Conservation (phyloP, 2,329 filamentous ascomycete species). For the Pseudogymnoascus sp. region DNA sequence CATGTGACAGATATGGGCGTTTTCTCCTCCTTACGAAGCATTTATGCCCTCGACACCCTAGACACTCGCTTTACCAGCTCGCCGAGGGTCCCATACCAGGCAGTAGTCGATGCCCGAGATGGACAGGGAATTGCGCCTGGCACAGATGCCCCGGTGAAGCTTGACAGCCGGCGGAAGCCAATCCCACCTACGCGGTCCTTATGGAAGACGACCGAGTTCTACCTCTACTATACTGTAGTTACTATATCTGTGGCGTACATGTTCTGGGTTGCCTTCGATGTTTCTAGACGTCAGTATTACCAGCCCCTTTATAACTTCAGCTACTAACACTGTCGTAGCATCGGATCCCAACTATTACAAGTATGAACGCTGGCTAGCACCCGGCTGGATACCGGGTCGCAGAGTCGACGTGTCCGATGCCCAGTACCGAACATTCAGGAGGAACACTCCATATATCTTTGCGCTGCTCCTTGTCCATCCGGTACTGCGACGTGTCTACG, state of each 20-base stretch:
- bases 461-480: slow-evolving; percentile 72
- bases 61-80: slow-evolving; percentile 67
- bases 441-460: slow-evolving; percentile 76
- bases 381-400: slow-evolving; percentile 87
- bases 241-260: slow-evolving; percentile 66
- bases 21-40: slow-evolving; percentile 38
- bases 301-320: neutral
- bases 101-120: slow-evolving; percentile 44
- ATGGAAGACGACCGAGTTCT: slow-evolving; percentile 86
- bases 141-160: slow-evolving; percentile 25
- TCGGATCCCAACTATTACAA: slow-evolving; percentile 74
- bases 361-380: slow-evolving; percentile 62
- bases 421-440: slow-evolving; percentile 79
- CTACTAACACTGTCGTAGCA: slow-evolving; percentile 42
- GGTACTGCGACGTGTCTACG: slow-evolving; percentile 65
- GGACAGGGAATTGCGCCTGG: slow-evolving; percentile 32
- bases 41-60: slow-evolving; percentile 62
- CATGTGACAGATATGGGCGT: slow-evolving; percentile 22
- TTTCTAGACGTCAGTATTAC: slow-evolving; percentile 63
- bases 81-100: slow-evolving; percentile 59
- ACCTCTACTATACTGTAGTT: slow-evolving; percentile 68
- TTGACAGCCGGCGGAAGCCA: slow-evolving; percentile 36
- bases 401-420: slow-evolving; percentile 87
- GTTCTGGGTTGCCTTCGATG: slow-evolving; percentile 83
- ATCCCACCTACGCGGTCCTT: slow-evolving; percentile 53